These are phyloP conservation scores for Aspergillus fructus DNA, from an alignment of 2,329 filamentous ascomycete species.

Conservation along the genomic window DNA sequence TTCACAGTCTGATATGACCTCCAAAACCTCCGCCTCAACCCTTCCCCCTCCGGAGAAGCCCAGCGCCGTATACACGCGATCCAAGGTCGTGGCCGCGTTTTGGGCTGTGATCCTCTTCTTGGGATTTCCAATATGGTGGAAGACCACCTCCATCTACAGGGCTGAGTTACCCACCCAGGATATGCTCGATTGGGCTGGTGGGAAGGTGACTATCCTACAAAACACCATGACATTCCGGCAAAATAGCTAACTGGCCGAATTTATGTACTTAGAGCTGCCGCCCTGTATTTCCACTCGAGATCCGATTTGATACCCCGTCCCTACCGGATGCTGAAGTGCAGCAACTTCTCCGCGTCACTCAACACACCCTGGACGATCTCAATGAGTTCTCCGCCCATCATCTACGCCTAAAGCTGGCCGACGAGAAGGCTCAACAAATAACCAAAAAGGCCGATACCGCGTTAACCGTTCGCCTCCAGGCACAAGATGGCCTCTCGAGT, in stretches of 20 bases:
- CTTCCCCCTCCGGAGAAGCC: conserved; percentile 75
- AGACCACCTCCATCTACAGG: conserved; percentile 88
- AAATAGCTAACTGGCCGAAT: not conserved
- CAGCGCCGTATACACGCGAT: conserved; percentile 67
- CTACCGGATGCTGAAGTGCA: conserved; percentile 68
- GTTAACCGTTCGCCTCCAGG: conserved; percentile 68
- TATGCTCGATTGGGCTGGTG: conserved; percentile 91
- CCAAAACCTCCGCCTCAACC: conserved; percentile 30
- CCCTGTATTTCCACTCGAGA: conserved; percentile 81
- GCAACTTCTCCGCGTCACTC: conserved; percentile 74
- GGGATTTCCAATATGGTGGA: conserved; percentile 93
- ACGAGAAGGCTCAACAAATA: conserved; percentile 23
- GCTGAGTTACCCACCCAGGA: conserved; percentile 77
- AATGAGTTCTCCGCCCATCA: conserved; percentile 86
- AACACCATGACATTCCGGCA: not conserved
- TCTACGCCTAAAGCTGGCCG: conserved; percentile 66
- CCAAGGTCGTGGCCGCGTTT: conserved; percentile 78
- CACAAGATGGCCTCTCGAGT: conserved; percentile 47
- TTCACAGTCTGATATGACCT: conserved; percentile 24
- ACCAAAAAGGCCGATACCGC: conserved; percentile 50
- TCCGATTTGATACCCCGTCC: conserved; percentile 70
- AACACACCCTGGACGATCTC: conserved; percentile 80
- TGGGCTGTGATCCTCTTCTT: conserved; percentile 83
- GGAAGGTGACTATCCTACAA: conserved; percentile 60
- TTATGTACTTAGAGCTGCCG: conserved; percentile 67